These are phyloP conservation scores for Ligustrum vulgare DNA, from an alignment of 257 asterid species.

Conservation along the genomic window DNA sequence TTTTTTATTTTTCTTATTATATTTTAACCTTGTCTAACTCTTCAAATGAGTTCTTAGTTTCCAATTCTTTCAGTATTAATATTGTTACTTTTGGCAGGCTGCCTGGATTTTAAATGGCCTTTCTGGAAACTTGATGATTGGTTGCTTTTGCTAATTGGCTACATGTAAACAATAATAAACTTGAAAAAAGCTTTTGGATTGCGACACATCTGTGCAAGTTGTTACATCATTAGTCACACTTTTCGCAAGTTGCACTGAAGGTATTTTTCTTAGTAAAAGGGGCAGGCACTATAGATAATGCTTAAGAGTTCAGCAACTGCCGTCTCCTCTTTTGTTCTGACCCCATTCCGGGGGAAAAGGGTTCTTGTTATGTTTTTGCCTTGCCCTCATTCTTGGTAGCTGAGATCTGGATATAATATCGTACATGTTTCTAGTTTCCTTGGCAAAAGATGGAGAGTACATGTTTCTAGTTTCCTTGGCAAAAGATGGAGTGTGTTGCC, in stretches of 20 bases:
- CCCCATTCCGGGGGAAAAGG: neutral
- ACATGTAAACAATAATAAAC: constrained; percentile 40
- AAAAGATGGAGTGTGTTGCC: constrained; percentile 6
- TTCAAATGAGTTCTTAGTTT: constrained; percentile 17
- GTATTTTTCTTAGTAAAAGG: constrained; percentile 30
- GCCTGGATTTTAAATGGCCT: constrained; percentile 40
- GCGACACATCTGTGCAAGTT: constrained; percentile 39
- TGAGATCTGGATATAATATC: constrained; percentile 13
- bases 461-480: constrained; percentile 17
- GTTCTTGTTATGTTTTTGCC: neutral
- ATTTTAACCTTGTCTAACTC: constrained; percentile 19
- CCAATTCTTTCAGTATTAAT: constrained; percentile 41
- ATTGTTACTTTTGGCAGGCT: constrained; percentile 75
- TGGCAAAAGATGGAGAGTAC: no score
- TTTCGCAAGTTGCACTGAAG: constrained; percentile 37
- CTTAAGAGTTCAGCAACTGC: constrained; percentile 34
- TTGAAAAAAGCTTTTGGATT: constrained; percentile 51
- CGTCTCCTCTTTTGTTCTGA: constrained; percentile 23
- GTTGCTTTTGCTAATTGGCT: constrained; percentile 60
- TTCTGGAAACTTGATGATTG: constrained; percentile 58
- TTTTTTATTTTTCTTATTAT: constrained; percentile 16
- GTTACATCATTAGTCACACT: constrained; percentile 27
- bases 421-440: constrained; percentile 17
- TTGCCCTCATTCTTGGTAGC: neutral
- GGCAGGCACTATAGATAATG: constrained; percentile 34